Percentiles rank a stretch among this genome's conserved stretches.
phyloP scores from a whole-genome alignment of 169 alveolate genomes.

The Theileria equi region DNA sequence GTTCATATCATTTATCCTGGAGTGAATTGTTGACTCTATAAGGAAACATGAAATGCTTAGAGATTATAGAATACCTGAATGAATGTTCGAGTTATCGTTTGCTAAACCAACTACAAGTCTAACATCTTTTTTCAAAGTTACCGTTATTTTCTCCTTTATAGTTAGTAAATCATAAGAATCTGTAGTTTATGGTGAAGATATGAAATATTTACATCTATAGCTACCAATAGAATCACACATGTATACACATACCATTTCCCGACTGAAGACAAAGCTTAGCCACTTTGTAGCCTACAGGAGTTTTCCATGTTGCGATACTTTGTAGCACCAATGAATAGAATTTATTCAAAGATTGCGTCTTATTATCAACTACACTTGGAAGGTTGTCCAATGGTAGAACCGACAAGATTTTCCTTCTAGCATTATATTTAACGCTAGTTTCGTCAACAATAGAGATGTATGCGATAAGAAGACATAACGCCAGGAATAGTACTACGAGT shows the following conservation, averaged over 20 bases:
- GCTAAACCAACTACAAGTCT: constrained; percentile 2
- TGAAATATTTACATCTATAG: no score
- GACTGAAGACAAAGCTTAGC: constrained; percentile 1
- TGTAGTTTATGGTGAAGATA: not conserved
- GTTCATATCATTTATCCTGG: not conserved
- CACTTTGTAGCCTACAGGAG: constrained; percentile 31
- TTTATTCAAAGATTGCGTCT: not conserved
- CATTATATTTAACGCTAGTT: constrained; percentile 9
- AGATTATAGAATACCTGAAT: not conserved
- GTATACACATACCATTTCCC: constrained; percentile 3
- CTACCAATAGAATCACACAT: no score
- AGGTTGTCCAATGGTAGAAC: not conserved
- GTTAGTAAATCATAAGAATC: constrained; percentile 11
- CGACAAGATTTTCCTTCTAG: constrained; percentile 11
- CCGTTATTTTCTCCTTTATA: not conserved
- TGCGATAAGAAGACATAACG: not conserved
- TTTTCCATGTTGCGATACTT: not conserved
- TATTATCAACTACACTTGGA: constrained; percentile 12
- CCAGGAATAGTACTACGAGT: not conserved
- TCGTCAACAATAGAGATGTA: not conserved
- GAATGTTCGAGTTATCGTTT: not conserved
- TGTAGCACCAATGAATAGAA: constrained; percentile 20
- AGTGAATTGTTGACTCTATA: not conserved
- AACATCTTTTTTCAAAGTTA: constrained; percentile 6
- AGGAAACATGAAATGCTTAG: constrained; percentile 7